A percentile compares a stretch with the other conserved stretches of the same genome.
phyloP scores from a whole-genome alignment of 768 basidiomycete species.

The Macrocybe gigantea region DNA sequence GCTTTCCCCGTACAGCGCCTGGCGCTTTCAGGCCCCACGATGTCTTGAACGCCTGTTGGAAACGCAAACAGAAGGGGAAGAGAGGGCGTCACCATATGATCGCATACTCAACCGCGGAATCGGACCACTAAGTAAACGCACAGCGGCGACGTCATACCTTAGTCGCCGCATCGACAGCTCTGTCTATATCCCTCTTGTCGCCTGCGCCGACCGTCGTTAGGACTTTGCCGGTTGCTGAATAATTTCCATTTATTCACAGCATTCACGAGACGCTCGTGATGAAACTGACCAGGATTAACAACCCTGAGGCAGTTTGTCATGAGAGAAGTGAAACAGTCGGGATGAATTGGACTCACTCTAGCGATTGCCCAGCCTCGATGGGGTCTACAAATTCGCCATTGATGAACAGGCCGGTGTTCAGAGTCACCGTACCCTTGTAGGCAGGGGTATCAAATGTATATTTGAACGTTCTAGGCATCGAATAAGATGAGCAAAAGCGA shows the following conservation, averaged over 20 bases:
- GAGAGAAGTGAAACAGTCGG: not conserved
- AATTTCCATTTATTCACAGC: conserved; percentile 2
- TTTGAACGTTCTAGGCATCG: not conserved
- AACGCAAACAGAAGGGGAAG: not conserved
- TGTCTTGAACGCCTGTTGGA: conserved; percentile 33
- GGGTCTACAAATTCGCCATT: conserved; percentile 61
- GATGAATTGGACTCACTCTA: conserved; percentile 46
- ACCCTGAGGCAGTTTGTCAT: conserved; percentile 30
- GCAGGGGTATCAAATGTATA: conserved; percentile 1
- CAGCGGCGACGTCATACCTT: not conserved
- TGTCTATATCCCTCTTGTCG: conserved; percentile 66
- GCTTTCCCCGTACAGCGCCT: conserved; percentile 24
- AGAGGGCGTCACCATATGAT: not conserved
- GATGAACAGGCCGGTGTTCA: conserved; percentile 46
- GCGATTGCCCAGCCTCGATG: conserved; percentile 42
- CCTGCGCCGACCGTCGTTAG: conserved; percentile 55
- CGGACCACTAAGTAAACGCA: too few relatives aligned
- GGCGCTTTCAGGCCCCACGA: conserved; percentile 59
- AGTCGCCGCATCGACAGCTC: conserved; percentile 29
- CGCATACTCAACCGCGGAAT: not conserved
- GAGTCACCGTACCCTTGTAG: not conserved
- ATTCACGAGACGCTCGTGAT: not conserved
- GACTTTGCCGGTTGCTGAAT: conserved; percentile 55
- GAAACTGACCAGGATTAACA: conserved; percentile 39
- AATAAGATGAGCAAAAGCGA: too few relatives aligned